A percentile compares a stretch with the other conserved stretches of the same genome.
Evolutionary conservation across 75 land plant species (phyloP).

Genomic region (Cryptomeria japonica): DNA sequence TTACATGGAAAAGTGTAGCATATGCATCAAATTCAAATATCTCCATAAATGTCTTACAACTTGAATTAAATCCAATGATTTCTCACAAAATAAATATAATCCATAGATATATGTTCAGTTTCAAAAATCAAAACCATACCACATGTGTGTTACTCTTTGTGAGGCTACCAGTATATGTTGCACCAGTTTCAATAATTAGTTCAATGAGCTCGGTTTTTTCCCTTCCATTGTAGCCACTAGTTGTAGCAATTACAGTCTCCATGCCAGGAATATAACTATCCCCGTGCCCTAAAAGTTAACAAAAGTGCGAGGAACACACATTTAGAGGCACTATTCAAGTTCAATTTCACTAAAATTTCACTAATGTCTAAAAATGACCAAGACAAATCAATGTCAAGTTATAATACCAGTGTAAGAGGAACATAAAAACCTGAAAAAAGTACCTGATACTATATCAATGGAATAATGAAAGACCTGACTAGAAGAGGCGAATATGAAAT

Average conservation of each 20-base stretch:
- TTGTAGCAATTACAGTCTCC: conserved; percentile 72
- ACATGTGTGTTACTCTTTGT: conserved; percentile 66
- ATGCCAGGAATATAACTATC: conserved; percentile 46
- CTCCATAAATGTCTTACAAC: not conserved
- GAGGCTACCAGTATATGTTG: conserved; percentile 70
- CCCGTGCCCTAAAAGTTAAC: conserved; percentile 2
- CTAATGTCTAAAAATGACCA: not conserved
- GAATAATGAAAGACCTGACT: too few relatives aligned
- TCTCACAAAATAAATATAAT: not conserved
- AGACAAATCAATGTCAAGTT: not conserved
- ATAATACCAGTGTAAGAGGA: not conserved
- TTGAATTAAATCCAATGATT: not conserved
- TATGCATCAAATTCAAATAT: conserved; percentile 10
- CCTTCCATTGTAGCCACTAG: conserved; percentile 73
- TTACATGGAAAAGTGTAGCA: not conserved
- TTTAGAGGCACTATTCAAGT: not conserved
- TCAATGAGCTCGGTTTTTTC: conserved; percentile 75
- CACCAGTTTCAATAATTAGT: conserved; percentile 68
- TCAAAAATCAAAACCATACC: conserved; percentile 32
- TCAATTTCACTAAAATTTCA: too few relatives aligned
- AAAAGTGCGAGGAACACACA: not conserved
- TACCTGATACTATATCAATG: not conserved
- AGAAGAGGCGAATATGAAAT: too few relatives aligned
- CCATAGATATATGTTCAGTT: not conserved
- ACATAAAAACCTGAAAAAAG: not conserved